Conservation (phyloP, 495 filamentous ascomycete species). For the Bryoglossum gracile region DNA sequence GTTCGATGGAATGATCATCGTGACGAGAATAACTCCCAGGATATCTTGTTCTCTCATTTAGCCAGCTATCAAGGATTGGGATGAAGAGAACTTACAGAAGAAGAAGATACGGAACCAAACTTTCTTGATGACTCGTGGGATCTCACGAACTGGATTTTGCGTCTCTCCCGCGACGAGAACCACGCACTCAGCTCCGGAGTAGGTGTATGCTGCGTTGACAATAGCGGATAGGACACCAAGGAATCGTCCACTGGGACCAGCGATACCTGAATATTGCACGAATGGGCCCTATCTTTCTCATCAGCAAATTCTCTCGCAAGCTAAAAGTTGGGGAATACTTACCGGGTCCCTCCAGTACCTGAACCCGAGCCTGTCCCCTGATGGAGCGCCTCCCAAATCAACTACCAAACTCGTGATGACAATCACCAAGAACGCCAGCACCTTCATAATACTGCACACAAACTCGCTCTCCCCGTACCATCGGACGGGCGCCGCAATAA, state of each 20-base stretch:
- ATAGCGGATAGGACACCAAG: constrained; percentile 25
- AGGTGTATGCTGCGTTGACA: constrained; percentile 58
- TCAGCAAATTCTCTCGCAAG: too few relatives aligned
- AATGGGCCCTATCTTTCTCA: too few relatives aligned
- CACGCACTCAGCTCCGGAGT: constrained; percentile 74
- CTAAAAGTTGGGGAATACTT: too few relatives aligned
- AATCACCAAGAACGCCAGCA: constrained; percentile 45
- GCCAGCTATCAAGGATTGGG: too few relatives aligned
- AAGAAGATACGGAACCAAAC: constrained; percentile 63
- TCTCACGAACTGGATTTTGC: too few relatives aligned
- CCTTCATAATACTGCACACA: constrained; percentile 54
- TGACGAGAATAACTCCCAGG: constrained; percentile 2
- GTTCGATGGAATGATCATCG: constrained; percentile 44
- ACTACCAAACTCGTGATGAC: constrained; percentile 45
- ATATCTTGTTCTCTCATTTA: too few relatives aligned
- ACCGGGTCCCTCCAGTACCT: constrained; percentile 60
- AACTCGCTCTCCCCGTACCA: constrained; percentile 51
- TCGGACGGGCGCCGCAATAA: constrained; percentile 46
- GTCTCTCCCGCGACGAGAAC: constrained; percentile 67
- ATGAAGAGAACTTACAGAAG: too few relatives aligned
- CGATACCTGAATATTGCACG: constrained; percentile 48
- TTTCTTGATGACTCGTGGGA: constrained; percentile 58
- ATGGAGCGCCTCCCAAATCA: constrained; percentile 51
- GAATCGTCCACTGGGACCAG: constrained; percentile 28
- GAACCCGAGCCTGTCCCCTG: constrained; percentile 43